phyloP scores from a whole-genome alignment of 305 asterid genomes.

The Plantago coronopus region DNA sequence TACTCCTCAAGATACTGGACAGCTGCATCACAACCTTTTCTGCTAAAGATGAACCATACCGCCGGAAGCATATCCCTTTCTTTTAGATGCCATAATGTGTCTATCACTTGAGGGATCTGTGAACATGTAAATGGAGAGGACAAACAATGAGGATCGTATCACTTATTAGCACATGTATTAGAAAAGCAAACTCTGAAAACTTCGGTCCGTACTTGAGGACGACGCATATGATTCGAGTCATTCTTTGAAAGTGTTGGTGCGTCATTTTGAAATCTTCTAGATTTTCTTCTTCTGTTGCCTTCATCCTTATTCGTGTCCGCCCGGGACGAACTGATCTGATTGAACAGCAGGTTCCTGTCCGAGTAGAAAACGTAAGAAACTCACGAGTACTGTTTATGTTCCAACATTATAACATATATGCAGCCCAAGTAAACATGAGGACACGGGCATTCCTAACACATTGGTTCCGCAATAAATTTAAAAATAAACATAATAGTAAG shows the following conservation, averaged over 20 bases:
- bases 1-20: constrained; percentile 86
- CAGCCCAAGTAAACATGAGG: constrained; percentile 15
- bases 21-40: constrained; percentile 99
- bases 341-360: constrained; percentile 69
- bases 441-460: constrained; percentile 14
- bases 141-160: constrained; percentile 11
- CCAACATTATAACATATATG: constrained; percentile 9
- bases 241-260: constrained; percentile 57
- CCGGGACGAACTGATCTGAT: constrained; percentile 60
- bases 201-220: constrained; percentile 60
- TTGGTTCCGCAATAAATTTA: constrained; percentile 11
- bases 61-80: constrained; percentile 95
- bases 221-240: constrained; percentile 61
- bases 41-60: constrained; percentile 97
- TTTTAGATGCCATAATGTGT: constrained; percentile 85
- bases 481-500: too few relatives aligned
- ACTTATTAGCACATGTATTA: constrained; percentile 13
- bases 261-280: constrained; percentile 56
- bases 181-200: constrained; percentile 5
- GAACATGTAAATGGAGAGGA: constrained; percentile 17
- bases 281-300: constrained; percentile 62
- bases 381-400: constrained; percentile 22
- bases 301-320: constrained; percentile 50
- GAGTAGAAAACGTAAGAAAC: constrained; percentile 27
- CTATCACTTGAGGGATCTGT: constrained; percentile 91